Conservation (phyloP, 2,329 filamentous ascomycete genomes). For the Clarireedia homoeocarpa region DNA sequence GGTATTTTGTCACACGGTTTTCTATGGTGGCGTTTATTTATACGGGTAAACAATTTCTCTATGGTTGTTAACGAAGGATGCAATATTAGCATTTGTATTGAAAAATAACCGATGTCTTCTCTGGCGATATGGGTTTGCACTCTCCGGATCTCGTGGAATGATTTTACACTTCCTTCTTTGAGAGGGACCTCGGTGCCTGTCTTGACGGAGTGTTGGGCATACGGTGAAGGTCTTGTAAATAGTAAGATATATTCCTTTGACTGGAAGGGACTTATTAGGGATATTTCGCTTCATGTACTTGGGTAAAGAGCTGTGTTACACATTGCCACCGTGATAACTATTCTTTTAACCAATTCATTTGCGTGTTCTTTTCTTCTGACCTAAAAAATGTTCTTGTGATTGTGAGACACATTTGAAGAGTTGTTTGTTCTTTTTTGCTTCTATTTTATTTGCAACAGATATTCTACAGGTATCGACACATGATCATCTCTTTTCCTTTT, state of each 20-base stretch:
- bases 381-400: too few relatives aligned
- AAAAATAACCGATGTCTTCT: not conserved
- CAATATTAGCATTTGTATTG: not conserved
- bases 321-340: too few relatives aligned
- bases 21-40: constrained; percentile 1
- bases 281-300: too few relatives aligned
- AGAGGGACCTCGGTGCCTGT: too few relatives aligned
- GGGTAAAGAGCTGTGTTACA: too few relatives aligned
- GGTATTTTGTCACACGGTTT: not conserved
- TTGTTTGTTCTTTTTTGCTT: constrained; percentile 1
- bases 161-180: too few relatives aligned
- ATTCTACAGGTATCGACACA: constrained; percentile 25
- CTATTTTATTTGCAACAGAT: constrained; percentile 15
- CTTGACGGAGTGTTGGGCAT: too few relatives aligned
- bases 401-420: not conserved
- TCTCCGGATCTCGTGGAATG: not conserved
- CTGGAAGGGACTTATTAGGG: too few relatives aligned
- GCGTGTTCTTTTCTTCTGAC: too few relatives aligned
- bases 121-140: not conserved
- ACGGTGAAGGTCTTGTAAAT: too few relatives aligned
- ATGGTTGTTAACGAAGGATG: not conserved
- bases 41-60: not conserved
- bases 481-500: constrained; percentile 3
- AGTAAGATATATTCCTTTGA: too few relatives aligned
- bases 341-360: too few relatives aligned